A percentile compares a stretch with the other conserved stretches of the same genome.
phyloP scores from a whole-genome alignment of 345 rosid genomes.

The Triadica sebifera region DNA sequence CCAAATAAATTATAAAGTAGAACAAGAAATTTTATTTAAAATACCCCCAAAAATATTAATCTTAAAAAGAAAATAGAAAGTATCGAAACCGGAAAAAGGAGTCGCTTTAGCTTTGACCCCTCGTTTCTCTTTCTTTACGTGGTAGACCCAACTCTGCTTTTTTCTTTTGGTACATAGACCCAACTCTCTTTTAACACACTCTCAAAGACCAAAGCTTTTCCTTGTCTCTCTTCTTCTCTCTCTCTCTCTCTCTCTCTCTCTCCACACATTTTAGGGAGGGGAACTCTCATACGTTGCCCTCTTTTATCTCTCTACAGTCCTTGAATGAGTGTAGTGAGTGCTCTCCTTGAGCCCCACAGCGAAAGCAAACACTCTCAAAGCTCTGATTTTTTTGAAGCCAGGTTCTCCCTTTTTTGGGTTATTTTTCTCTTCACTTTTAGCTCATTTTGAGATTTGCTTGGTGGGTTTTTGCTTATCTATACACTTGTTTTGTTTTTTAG shows the following conservation, averaged over 20 bases:
- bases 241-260: conserved; percentile 20
- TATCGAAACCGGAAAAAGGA: conserved; percentile 10
- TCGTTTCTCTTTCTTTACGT: conserved; percentile 33
- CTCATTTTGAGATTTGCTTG: conserved; percentile 17
- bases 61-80: background rate
- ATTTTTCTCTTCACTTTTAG: conserved; percentile 28
- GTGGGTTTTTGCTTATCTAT: conserved; percentile 24
- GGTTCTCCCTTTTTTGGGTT: conserved; percentile 29
- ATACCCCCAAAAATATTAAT: no score
- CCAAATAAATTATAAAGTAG: background rate
- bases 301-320: conserved; percentile 37
- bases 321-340: conserved; percentile 27
- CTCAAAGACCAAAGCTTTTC: conserved; percentile 17
- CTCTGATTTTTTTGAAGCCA: conserved; percentile 25
- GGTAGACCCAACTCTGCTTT: conserved; percentile 49
- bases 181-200: conserved; percentile 12
- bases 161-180: no score
- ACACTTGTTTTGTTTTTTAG: conserved; percentile 34
- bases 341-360: conserved; percentile 28
- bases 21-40: no score
- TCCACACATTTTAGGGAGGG: conserved; percentile 46
- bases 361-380: conserved; percentile 32
- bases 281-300: conserved; percentile 27
- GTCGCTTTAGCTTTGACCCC: conserved; percentile 52
- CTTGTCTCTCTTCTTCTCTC: background rate